These are phyloP conservation scores for Grigorovia jiainica DNA, from an alignment of 805 yeast genomes.

Conservation along the genomic window DNA sequence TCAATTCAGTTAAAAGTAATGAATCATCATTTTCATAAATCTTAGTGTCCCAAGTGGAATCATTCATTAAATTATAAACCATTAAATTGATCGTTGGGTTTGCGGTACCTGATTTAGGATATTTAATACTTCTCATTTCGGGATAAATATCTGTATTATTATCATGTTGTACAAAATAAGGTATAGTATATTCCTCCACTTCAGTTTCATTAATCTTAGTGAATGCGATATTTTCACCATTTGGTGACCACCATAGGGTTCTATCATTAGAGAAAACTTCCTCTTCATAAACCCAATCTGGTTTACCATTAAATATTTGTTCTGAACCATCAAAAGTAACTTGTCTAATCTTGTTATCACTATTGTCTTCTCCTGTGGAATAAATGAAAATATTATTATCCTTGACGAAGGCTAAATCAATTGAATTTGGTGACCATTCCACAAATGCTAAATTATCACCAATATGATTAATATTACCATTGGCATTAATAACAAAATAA, in stretches of 20 bases:
- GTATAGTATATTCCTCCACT: slow-evolving; percentile 66
- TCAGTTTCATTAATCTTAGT: slow-evolving; percentile 61
- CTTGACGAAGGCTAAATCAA: slow-evolving; percentile 52
- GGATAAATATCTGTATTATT: slow-evolving; percentile 55
- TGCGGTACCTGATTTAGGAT: slow-evolving; percentile 75
- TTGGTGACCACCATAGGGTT: slow-evolving; percentile 84
- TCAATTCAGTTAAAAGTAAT: slow-evolving; percentile 53
- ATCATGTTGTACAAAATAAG: slow-evolving; percentile 57
- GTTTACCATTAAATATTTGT: slow-evolving; percentile 72
- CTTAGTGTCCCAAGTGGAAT: slow-evolving; percentile 10
- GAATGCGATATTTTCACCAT: slow-evolving; percentile 54
- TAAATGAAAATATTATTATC: slow-evolving; percentile 62
- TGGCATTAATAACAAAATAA: slow-evolving; percentile 32
- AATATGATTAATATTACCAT: slow-evolving; percentile 18
- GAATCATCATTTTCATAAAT: slow-evolving; percentile 35
- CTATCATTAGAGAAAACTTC: slow-evolving; percentile 65
- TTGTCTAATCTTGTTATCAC: slow-evolving; percentile 30
- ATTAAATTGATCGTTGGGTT: slow-evolving; percentile 59
- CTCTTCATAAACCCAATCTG: slow-evolving; percentile 94
- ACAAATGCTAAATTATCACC: slow-evolving; percentile 38
- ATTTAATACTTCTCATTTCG: slow-evolving; percentile 49
- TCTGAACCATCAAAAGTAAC: slow-evolving; percentile 64
- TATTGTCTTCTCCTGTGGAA: slow-evolving; percentile 23
- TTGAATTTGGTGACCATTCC: slow-evolving; percentile 67
- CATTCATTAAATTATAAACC: slow-evolving; percentile 32